Percentiles rank a stretch among this genome's conserved stretches.
phyloP scores from a whole-genome alignment of 1,284 basidiomycete species.

The Rhodofomes roseus region DNA sequence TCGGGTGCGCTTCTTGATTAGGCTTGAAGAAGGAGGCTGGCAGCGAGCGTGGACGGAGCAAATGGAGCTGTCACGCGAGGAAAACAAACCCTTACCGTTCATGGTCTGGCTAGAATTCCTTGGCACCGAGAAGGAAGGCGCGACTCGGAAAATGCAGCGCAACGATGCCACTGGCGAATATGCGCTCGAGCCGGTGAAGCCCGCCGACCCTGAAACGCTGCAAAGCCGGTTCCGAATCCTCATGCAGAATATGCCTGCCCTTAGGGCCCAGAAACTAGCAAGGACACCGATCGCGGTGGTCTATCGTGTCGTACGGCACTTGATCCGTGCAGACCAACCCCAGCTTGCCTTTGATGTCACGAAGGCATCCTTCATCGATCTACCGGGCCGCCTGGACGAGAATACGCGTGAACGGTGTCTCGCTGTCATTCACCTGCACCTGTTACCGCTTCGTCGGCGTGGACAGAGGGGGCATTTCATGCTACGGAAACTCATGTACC shows the following conservation, averaged over 20 bases:
- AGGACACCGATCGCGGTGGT: constrained; percentile 15
- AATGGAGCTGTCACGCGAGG: constrained; percentile 6
- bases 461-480: constrained; percentile 25
- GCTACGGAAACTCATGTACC: constrained; percentile 34
- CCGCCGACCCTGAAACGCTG: constrained; percentile 3
- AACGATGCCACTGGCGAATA: neutral
- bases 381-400: constrained; percentile 18
- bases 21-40: constrained; percentile 29
- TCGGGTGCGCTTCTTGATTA: constrained; percentile 31
- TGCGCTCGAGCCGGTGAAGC: constrained; percentile 5
- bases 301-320: constrained; percentile 15
- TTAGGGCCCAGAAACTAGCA: constrained; percentile 9
- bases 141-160: constrained; percentile 3
- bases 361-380: constrained; percentile 19
- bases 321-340: constrained; percentile 18
- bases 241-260: constrained; percentile 16
- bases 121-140: constrained; percentile 15
- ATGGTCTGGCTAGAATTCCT: constrained; percentile 30
- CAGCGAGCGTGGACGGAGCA: constrained; percentile 27
- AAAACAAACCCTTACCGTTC: constrained; percentile 18
- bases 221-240: constrained; percentile 12
- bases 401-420: constrained; percentile 18
- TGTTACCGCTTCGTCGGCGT: constrained; percentile 16
- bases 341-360: constrained; percentile 26
- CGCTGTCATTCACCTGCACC: constrained; percentile 31